Percentiles rank a stretch among this genome's conserved stretches.
phyloP scores from a whole-genome alignment of 2,329 filamentous ascomycete species.

The Cercospora sp. region DNA sequence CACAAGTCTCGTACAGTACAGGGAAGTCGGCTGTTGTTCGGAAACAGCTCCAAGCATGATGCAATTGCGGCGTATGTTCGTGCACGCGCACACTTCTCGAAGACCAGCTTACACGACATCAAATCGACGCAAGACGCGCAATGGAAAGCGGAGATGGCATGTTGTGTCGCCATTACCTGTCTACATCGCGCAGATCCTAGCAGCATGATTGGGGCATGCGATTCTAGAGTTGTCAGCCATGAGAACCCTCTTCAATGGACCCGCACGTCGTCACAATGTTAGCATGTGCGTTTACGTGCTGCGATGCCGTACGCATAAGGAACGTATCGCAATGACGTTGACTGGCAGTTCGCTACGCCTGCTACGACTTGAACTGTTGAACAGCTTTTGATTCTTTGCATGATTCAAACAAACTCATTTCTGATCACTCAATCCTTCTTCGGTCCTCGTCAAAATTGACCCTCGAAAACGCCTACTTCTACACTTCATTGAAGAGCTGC shows the following conservation, averaged over 20 bases:
- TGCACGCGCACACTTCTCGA: neutral
- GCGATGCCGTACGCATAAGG: neutral
- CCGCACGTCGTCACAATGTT: neutral
- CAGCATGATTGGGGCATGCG: neutral
- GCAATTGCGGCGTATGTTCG: slow-evolving; percentile 1
- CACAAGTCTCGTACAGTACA: neutral
- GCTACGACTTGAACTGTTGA: neutral
- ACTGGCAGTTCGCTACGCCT: neutral
- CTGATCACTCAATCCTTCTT: neutral
- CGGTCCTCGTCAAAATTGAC: neutral
- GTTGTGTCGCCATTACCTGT: neutral
- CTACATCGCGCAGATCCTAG: neutral
- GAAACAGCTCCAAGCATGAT: neutral
- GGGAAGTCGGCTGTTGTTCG: neutral
- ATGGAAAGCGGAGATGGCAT: neutral
- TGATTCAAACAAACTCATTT: neutral
- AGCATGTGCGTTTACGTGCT: neutral
- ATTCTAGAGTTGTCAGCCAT: neutral
- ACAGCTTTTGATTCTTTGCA: neutral
- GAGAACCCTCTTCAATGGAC: neutral
- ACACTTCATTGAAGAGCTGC: neutral
- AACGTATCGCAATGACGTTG: neutral
- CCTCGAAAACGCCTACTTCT: neutral
- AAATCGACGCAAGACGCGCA: neutral
- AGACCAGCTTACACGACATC: neutral